Evolutionary conservation across 768 basidiomycete species (phyloP), one percentile per base, ranked within the genome.

Genomic region (Russula ochroleuca): DNA sequence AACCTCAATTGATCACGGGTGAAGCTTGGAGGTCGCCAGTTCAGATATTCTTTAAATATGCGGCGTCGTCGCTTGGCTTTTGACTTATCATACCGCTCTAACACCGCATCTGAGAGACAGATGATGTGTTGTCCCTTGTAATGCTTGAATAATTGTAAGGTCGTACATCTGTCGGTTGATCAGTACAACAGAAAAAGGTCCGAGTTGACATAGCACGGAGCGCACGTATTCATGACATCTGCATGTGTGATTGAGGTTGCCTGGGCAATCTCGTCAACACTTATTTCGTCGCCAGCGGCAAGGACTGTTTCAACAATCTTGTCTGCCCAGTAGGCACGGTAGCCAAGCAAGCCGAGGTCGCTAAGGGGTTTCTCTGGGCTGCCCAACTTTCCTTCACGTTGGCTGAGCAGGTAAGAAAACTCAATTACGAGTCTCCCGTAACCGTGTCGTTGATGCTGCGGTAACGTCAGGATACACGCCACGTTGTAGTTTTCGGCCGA

Each of bases 181-280:
- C 23, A 43, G 54, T 43, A 50, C n/a, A 9, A 28, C 0, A 28
- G 37, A n/a, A n/a, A 43, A 28, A 38, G 11, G 15, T 15, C 14
- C 33, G 28, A 45, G 37, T 15, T 40, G 33, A 25, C 48, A 33
- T 10, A 50, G 56, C 48, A 66, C 59, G 50, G 14, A 11, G 85
- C 94, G 75, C 73, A 98, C 96, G 97, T 98, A 77, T 97, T 96
- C 90, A 96, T 94, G 62, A 99, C 87, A 74, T 99, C 97, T 35
- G 88, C 86, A 69, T 96, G 94, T 5, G 93, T 94, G 74, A 99
- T 95, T 17, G 92, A 82, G 3, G 96, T 98, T 77, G 85, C 90
- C 75, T 95, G 90, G 10, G 97, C 95, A 69, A 99, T 95, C 71
- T 98, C 97, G 70, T 99, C 97, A 69, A 99, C 89, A 73, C 89